Base-by-base conservation (phyloP, 164 flowering plant genomes). In the Umbellularia californica region DNA sequence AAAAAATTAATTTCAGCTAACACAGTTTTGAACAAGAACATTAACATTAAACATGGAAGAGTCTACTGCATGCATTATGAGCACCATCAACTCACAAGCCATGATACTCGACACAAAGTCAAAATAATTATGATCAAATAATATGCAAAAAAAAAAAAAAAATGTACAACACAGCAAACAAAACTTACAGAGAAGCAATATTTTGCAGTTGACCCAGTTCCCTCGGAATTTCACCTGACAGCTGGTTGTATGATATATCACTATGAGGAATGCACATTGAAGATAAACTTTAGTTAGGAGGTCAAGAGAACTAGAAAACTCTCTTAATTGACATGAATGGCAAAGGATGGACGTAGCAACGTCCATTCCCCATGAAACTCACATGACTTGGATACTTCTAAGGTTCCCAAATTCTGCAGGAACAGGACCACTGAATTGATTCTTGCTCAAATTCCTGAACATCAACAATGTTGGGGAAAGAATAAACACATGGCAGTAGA, bases 181-280 rank as follows among this genome's bases (percentile, higher is more conserved):
- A 9, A 35, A 75, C 98, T 83, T 78, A 94, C 98, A 94, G 77
- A 19, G 91, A 79, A 2, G 69, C 79, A 24, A 95, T 68, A 72
- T 91, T 95, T 50, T 92, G 97, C 82, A 95, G 72, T 73, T 89
- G 95, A 27, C 97, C 94, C 78, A 95, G 22, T 72, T 90, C 95
- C 50, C 70, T 75, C 27, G 98, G 97, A n/a, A 95, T 88, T 60
- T 30, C 70, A 13, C 95, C 97, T 52, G 88, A 82, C 5, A 95
- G 77, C 24, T 83, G 79, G 84, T 95, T 95, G 80, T 79, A 87
- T 24, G 98, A 92, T 78, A 92, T 77, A 77, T 95, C 97, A 77
- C 98, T 95, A 55, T 27, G 70, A 65, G 64, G 11, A 30, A 20
- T 0, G 35, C 10, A 28, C 20, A 17, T 27, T 14, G 28, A 64